Conservation (phyloP, 2,329 filamentous ascomycete species). For the Penicillium oxalicum region DNA sequence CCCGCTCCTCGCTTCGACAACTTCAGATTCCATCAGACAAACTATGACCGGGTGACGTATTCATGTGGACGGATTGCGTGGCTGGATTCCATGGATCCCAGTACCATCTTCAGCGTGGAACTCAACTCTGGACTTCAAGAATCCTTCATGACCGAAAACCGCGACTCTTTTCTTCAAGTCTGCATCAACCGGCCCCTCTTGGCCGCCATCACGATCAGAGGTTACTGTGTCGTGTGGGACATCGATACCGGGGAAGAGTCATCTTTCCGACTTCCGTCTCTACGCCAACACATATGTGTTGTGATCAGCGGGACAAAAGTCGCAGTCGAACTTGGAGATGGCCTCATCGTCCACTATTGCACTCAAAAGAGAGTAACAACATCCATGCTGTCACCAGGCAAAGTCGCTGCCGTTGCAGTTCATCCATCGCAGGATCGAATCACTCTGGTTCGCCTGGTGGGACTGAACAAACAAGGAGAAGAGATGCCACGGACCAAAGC, state of each 20-base stretch:
- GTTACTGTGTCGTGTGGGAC: slow-evolving; percentile 29
- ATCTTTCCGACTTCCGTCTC: slow-evolving; percentile 25
- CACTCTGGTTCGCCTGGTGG: slow-evolving; percentile 12
- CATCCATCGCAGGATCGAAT: slow-evolving; percentile 13
- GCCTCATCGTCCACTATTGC: slow-evolving; percentile 20
- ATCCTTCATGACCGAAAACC: slow-evolving; percentile 10
- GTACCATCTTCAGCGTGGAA: slow-evolving; percentile 1
- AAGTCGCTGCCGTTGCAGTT: slow-evolving; percentile 13
- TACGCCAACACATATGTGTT: slow-evolving; percentile 10
- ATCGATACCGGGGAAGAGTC: slow-evolving; percentile 15
- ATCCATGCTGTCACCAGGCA: slow-evolving; percentile 5
- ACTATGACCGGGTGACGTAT: background rate
- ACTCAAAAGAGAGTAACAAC: slow-evolving; percentile 14
- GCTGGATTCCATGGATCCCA: slow-evolving; percentile 1
- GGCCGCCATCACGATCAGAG: slow-evolving; percentile 6
- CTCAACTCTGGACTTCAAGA: slow-evolving; percentile 1
- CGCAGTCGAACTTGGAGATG: slow-evolving; percentile 16
- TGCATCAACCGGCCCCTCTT: background rate
- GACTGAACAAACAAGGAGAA: background rate
- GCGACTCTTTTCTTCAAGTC: slow-evolving; percentile 6
- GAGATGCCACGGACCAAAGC: too few species aligned
- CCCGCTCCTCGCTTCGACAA: background rate
- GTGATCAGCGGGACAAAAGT: slow-evolving; percentile 19
- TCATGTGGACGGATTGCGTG: slow-evolving; percentile 8
- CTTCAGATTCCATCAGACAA: too few species aligned